A percentile compares a stretch with the other conserved stretches of the same genome.
phyloP scores from a whole-genome alignment of 2,329 filamentous ascomycete species.

The Epichloe glyceriae region DNA sequence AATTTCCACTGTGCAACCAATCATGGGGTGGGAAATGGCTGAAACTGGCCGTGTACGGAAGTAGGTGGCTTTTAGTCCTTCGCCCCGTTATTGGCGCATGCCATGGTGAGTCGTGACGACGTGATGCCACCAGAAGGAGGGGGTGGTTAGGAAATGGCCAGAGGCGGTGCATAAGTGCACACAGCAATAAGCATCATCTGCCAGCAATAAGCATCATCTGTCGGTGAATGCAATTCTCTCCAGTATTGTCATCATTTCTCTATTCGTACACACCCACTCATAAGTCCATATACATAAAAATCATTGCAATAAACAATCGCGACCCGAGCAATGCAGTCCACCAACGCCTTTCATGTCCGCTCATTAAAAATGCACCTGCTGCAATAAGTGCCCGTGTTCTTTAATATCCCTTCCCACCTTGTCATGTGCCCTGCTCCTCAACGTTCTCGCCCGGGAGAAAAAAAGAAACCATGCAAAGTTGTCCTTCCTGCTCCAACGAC shows the following conservation, averaged over 20 bases:
- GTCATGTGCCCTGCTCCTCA: background rate
- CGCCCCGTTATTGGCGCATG: too few relatives aligned
- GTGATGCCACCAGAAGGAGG: too few relatives aligned
- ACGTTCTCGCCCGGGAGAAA: too few relatives aligned
- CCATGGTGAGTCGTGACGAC: too few relatives aligned
- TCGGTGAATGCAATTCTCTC: too few relatives aligned
- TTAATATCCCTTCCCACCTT: background rate
- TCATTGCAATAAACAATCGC: background rate
- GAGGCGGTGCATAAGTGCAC: too few relatives aligned
- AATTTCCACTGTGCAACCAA: background rate
- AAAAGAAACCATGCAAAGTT: background rate
- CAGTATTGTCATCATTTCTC: background rate
- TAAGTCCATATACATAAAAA: background rate
- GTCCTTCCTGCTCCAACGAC: slow-evolving; percentile 25
- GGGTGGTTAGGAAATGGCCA: too few relatives aligned
- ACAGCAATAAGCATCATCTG: too few relatives aligned
- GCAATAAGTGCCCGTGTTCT: background rate
- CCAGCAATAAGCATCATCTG: too few relatives aligned
- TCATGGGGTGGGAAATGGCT: background rate
- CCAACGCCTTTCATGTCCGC: background rate
- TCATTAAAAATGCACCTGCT: background rate
- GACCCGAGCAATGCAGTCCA: background rate
- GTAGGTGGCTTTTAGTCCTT: too few relatives aligned
- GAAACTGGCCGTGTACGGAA: background rate
- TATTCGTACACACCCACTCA: background rate